Evolutionary conservation across 2,329 filamentous ascomycete species (phyloP).

Genomic region (Dothistroma pini): DNA sequence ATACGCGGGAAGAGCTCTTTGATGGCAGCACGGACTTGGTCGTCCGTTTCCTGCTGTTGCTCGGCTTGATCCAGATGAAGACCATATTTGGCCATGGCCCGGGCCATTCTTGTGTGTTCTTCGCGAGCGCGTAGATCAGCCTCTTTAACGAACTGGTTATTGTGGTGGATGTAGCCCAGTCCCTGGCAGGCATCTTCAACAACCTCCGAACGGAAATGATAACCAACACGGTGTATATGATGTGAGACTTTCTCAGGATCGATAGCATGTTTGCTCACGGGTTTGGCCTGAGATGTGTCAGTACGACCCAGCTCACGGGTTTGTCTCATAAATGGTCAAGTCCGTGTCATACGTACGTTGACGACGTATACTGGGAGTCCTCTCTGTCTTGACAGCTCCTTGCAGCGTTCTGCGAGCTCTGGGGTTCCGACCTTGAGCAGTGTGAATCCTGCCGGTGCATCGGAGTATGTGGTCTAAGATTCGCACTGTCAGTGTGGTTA

Average conservation of each 20-base stretch:
- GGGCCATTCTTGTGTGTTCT: slow-evolving; percentile 30
- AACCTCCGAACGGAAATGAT: slow-evolving; percentile 60
- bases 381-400: slow-evolving; percentile 56
- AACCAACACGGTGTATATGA: slow-evolving; percentile 59
- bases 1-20: slow-evolving; percentile 62
- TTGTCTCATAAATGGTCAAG: not conserved
- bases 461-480: slow-evolving; percentile 52
- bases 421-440: slow-evolving; percentile 60
- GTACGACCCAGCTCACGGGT: not conserved
- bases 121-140: slow-evolving; percentile 24
- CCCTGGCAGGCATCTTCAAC: slow-evolving; percentile 55
- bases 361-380: slow-evolving; percentile 56
- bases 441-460: slow-evolving; percentile 57
- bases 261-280: slow-evolving; percentile 17
- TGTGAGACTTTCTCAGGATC: slow-evolving; percentile 47
- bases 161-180: slow-evolving; percentile 43
- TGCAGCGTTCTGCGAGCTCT: slow-evolving; percentile 56
- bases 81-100: slow-evolving; percentile 36
- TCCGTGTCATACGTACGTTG: slow-evolving; percentile 49
- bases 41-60: slow-evolving; percentile 37
- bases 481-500: slow-evolving; percentile 25
- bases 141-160: slow-evolving; percentile 27
- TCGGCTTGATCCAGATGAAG: slow-evolving; percentile 18
- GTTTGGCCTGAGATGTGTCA: slow-evolving; percentile 22
- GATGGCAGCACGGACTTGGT: slow-evolving; percentile 57